Evolutionary conservation across 2,329 filamentous ascomycete species (phyloP).

Genomic region (Talaromyces islandicus): DNA sequence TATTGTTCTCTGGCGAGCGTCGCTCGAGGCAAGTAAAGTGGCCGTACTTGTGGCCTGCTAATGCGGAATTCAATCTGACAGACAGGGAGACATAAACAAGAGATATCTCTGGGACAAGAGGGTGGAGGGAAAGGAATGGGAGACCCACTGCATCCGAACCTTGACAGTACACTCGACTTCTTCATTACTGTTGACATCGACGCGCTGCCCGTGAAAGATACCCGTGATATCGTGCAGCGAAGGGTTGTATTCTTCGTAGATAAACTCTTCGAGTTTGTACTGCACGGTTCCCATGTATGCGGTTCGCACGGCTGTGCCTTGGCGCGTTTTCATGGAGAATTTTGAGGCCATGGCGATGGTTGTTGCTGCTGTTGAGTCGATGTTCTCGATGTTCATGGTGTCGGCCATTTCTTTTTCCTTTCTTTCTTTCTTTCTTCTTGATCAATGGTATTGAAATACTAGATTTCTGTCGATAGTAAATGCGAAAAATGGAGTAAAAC

Average conservation of each 20-base stretch:
- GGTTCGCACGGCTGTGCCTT: neutral
- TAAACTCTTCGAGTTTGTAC: neutral
- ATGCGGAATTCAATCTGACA: neutral
- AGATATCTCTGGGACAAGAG: too few relatives aligned
- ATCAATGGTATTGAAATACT: neutral
- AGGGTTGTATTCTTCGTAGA: conserved; percentile 2
- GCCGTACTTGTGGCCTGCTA: neutral
- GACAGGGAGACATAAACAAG: too few relatives aligned
- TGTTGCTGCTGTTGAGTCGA: neutral
- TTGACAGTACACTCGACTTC: neutral
- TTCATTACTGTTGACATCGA: conserved; percentile 2
- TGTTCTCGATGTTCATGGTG: neutral
- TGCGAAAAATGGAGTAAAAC: neutral
- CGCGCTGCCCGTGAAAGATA: neutral
- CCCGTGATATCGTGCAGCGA: neutral
- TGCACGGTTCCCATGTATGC: conserved; percentile 3
- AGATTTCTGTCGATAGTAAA: too few relatives aligned
- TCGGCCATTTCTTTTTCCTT: neutral
- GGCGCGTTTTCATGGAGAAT: neutral
- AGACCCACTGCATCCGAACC: conserved; percentile 1
- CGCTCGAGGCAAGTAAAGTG: neutral
- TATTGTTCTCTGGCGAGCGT: neutral
- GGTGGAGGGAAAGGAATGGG: too few relatives aligned
- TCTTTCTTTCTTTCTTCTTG: neutral
- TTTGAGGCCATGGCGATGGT: neutral